Conservation (phyloP, 1,139 yeast species). For the Saccharomycopsis phalli region DNA sequence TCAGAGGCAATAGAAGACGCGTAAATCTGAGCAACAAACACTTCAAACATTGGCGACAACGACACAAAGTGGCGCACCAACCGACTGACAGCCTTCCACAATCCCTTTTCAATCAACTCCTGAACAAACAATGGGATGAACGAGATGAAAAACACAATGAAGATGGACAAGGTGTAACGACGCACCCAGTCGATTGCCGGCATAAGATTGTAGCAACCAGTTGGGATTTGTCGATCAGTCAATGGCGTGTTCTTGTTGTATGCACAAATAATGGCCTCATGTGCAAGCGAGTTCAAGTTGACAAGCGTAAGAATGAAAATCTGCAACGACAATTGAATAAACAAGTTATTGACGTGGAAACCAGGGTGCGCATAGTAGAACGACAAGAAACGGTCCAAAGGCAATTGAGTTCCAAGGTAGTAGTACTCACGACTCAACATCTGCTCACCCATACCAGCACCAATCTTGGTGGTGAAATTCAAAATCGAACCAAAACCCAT, state of each 20-base stretch:
- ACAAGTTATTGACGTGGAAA: slow-evolving; percentile 95
- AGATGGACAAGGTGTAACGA: slow-evolving; percentile 94
- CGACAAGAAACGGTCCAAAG: slow-evolving; percentile 92
- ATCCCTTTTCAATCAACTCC: slow-evolving; percentile 95
- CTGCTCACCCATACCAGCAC: slow-evolving; percentile 99
- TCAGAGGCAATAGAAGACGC: slow-evolving; percentile 87
- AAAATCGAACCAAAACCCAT: slow-evolving; percentile 97
- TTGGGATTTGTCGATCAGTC: slow-evolving; percentile 76
- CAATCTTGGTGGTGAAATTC: slow-evolving; percentile 98
- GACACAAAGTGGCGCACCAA: slow-evolving; percentile 83
- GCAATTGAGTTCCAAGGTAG: slow-evolving; percentile 94
- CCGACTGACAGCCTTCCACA: slow-evolving; percentile 92
- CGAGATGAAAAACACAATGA: slow-evolving; percentile 96
- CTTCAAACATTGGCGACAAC: slow-evolving; percentile 94
- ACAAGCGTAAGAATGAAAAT: slow-evolving; percentile 85
- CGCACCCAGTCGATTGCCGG: slow-evolving; percentile 96
- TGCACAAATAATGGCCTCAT: slow-evolving; percentile 78
- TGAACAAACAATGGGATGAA: slow-evolving; percentile 94
- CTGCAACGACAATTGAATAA: slow-evolving; percentile 91
- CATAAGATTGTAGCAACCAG: slow-evolving; percentile 85
- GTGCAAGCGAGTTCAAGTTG: slow-evolving; percentile 85
- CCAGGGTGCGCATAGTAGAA: slow-evolving; percentile 99
- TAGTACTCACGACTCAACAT: slow-evolving; percentile 97
- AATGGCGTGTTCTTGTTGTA: slow-evolving; percentile 80
- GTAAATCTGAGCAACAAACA: slow-evolving; percentile 95